Conservation (phyloP, 768 basidiomycete genomes). For the Amanita exitialis region DNA sequence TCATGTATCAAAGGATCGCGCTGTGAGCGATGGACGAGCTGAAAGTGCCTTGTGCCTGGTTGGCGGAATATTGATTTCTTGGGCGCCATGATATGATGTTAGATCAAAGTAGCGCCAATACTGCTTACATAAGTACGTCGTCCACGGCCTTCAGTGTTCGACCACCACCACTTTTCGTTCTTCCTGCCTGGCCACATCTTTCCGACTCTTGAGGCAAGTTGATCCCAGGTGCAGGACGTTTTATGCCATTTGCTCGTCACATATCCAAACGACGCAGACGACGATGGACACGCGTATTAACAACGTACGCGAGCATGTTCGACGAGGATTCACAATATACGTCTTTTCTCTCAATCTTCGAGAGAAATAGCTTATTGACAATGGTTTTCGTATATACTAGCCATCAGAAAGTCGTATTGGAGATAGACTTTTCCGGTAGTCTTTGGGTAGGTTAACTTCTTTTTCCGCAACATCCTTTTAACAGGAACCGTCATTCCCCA, state of each 20-base stretch:
- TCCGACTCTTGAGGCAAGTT: background rate
- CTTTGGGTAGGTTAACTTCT: slow-evolving; percentile 54
- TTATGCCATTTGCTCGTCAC: slow-evolving; percentile 17
- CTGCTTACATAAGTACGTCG: slow-evolving; percentile 24
- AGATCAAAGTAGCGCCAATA: slow-evolving; percentile 15
- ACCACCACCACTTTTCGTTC: slow-evolving; percentile 9
- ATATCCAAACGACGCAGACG: slow-evolving; percentile 13
- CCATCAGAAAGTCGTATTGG: slow-evolving; percentile 92
- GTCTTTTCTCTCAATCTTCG: slow-evolving; percentile 29
- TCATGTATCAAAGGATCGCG: slow-evolving; percentile 94
- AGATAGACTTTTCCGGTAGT: slow-evolving; percentile 85
- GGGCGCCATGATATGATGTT: slow-evolving; percentile 42
- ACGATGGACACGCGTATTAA: slow-evolving; percentile 39
- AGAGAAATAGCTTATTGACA: slow-evolving; percentile 16
- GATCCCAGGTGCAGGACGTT: background rate
- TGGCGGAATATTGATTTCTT: slow-evolving; percentile 80
- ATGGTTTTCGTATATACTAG: slow-evolving; percentile 54
- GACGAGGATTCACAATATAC: slow-evolving; percentile 87
- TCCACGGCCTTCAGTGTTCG: slow-evolving; percentile 12
- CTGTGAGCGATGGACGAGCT: slow-evolving; percentile 94
- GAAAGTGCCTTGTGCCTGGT: slow-evolving; percentile 87
- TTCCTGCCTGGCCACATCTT: background rate
- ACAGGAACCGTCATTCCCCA: slow-evolving; percentile 22
- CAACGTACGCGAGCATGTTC: slow-evolving; percentile 70
- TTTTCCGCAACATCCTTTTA: slow-evolving; percentile 2